Conservation (phyloP, 352 stramenopile genomes). For the Pythium insidiosum region DNA sequence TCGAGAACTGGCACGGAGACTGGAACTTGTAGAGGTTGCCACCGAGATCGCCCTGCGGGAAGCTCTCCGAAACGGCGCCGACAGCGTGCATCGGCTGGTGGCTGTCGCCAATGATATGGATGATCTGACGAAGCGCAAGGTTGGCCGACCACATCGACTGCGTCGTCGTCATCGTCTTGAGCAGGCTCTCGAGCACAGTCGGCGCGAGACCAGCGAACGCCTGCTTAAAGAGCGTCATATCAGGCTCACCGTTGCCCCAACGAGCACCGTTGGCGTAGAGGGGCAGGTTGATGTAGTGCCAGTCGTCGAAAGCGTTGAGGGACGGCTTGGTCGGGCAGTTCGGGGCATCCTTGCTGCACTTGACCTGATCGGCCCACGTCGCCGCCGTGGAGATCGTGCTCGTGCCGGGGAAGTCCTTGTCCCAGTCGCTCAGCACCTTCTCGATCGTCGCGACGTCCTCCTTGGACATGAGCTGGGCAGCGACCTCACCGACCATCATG, state of each 20-base stretch:
- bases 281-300: constrained; percentile 68
- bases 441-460: constrained; percentile 16
- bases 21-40: constrained; percentile 55
- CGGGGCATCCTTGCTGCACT: constrained; percentile 15
- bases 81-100: constrained; percentile 58
- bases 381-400: constrained; percentile 18
- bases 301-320: constrained; percentile 39
- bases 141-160: constrained; percentile 59
- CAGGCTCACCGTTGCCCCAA: constrained; percentile 26
- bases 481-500: constrained; percentile 25
- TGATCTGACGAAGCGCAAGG: constrained; percentile 51
- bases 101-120: constrained; percentile 60
- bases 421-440: constrained; percentile 15
- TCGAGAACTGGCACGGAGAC: constrained; percentile 37
- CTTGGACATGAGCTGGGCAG: constrained; percentile 17
- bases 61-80: constrained; percentile 27
- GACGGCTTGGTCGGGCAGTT: constrained; percentile 22
- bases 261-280: constrained; percentile 38
- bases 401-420: constrained; percentile 22
- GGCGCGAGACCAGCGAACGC: constrained; percentile 36
- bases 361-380: constrained; percentile 27
- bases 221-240: constrained; percentile 39
- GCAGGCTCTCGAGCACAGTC: constrained; percentile 29
- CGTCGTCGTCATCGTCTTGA: constrained; percentile 49
- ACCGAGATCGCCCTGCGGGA: constrained; percentile 40